phyloP scores from a whole-genome alignment of 257 asterid species.

The Solanum gracilifrons region DNA sequence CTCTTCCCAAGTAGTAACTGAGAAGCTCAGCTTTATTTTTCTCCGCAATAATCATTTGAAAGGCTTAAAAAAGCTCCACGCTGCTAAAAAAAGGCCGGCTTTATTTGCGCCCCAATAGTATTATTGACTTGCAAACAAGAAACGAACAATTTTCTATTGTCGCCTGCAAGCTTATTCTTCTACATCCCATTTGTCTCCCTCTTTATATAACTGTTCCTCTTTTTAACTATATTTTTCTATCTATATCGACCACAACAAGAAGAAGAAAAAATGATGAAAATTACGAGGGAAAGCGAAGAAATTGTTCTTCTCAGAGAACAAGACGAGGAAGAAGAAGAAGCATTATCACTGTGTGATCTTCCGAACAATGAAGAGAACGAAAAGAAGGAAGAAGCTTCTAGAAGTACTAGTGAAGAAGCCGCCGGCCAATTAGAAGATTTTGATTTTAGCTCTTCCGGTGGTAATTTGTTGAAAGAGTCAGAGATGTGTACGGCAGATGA shows the following conservation, averaged over 20 bases:
- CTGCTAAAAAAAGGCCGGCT: slow-evolving; percentile 23
- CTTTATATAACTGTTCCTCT: background rate
- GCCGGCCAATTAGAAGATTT: slow-evolving; percentile 26
- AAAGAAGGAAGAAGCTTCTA: slow-evolving; percentile 5
- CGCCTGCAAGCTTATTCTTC: background rate
- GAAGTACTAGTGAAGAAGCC: background rate
- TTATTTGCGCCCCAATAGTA: slow-evolving; percentile 18
- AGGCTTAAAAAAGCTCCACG: slow-evolving; percentile 22
- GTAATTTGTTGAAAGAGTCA: slow-evolving; percentile 16
- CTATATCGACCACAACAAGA: background rate
- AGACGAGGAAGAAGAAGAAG: slow-evolving; percentile 34
- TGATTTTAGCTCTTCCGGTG: slow-evolving; percentile 33
- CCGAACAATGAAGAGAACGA: slow-evolving; percentile 31
- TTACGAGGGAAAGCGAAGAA: background rate
- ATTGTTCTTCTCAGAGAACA: background rate
- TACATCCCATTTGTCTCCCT: slow-evolving; percentile 29
- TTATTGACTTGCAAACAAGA: slow-evolving; percentile 30
- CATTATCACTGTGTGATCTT: slow-evolving; percentile 74
- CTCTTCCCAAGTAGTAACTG: background rate
- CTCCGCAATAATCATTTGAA: slow-evolving; percentile 20
- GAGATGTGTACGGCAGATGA: slow-evolving; percentile 88
- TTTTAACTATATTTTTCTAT: background rate
- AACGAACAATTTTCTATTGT: slow-evolving; percentile 19
- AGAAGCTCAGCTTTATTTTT: background rate
- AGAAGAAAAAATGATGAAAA: background rate